Evolutionary conservation across 2,329 filamentous ascomycete genomes (phyloP).

Genomic region (Sphaceloma murrayae): DNA sequence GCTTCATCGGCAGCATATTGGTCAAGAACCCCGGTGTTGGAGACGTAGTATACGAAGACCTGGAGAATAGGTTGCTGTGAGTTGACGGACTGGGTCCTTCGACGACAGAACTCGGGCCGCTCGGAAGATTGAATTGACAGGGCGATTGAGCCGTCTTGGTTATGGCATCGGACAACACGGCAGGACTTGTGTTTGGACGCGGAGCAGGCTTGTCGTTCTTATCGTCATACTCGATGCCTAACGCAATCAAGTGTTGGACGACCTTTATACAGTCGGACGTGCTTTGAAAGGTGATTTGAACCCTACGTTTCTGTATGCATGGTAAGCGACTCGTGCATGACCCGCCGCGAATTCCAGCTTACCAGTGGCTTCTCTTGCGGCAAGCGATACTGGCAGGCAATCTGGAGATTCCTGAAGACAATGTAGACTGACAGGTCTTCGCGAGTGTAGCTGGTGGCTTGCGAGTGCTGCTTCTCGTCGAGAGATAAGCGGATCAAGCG

Average conservation of each 20-base stretch:
- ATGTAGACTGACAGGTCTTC: conserved; percentile 39
- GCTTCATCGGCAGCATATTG: no score
- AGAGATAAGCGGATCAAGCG: conserved; percentile 4
- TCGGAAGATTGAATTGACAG: no score
- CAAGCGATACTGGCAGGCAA: conserved; percentile 35
- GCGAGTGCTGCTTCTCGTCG: conserved; percentile 14
- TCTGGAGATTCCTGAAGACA: conserved; percentile 31
- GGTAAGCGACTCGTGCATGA: not conserved
- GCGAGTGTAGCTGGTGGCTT: conserved; percentile 25
- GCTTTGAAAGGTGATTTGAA: conserved; percentile 27
- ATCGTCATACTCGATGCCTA: conserved; percentile 14
- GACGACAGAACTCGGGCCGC: no score
- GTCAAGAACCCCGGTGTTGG: no score
- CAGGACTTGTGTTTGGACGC: conserved; percentile 1
- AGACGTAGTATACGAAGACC: no score
- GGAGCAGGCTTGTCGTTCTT: not conserved
- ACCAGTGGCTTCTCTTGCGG: conserved; percentile 30
- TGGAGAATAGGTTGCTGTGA: no score
- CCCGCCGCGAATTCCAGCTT: not conserved
- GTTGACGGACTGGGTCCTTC: no score
- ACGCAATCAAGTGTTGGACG: conserved; percentile 19
- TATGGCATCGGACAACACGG: no score
- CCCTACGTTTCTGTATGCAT: conserved; percentile 24
- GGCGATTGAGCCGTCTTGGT: no score
- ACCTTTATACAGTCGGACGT: conserved; percentile 22